Conservation (phyloP, 2,329 filamentous ascomycete species). For the Fusarium redolens region DNA sequence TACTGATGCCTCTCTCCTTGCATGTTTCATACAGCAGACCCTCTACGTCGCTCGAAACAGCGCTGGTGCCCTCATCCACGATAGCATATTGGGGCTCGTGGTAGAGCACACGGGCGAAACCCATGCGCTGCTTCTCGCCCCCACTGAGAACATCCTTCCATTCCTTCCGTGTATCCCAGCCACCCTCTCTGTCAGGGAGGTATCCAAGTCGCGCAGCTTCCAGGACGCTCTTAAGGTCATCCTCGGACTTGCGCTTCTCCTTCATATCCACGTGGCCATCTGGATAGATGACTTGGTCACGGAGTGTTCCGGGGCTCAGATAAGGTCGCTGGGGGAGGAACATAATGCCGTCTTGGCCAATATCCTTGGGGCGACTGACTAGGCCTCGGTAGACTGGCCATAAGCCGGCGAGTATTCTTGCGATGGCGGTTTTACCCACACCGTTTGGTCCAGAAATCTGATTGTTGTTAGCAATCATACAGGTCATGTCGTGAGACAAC, state of each 20-base stretch:
- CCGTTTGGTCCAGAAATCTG: conserved; percentile 93
- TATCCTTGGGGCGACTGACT: conserved; percentile 84
- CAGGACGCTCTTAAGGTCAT: conserved; percentile 80
- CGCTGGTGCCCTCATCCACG: conserved; percentile 94
- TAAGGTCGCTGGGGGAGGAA: conserved; percentile 96
- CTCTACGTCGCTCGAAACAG: conserved; percentile 94
- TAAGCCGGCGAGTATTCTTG: conserved; percentile 87
- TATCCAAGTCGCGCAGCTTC: conserved; percentile 90
- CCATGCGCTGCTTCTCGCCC: conserved; percentile 97
- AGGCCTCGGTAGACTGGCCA: conserved; percentile 97
- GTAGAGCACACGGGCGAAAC: conserved; percentile 88
- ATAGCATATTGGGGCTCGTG: conserved; percentile 96
- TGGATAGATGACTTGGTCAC: conserved; percentile 98
- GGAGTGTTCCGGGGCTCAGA: conserved; percentile 88
- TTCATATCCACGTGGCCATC: conserved; percentile 96
- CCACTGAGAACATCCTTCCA: conserved; percentile 99
- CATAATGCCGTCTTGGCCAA: conserved; percentile 94
- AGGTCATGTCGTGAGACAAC: conserved; percentile 31
- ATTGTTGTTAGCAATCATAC: conserved; percentile 24
- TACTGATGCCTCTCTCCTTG: conserved; percentile 93
- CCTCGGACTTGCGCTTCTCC: conserved; percentile 79
- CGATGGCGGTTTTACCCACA: conserved; percentile 89
- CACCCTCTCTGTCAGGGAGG: conserved; percentile 89
- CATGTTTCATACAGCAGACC: conserved; percentile 92
- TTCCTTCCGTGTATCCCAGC: conserved; percentile 96